These are phyloP conservation scores for Capillidium rhysosporum DNA, from an alignment of 371 early-diverging fungal species.

Conservation along the genomic window DNA sequence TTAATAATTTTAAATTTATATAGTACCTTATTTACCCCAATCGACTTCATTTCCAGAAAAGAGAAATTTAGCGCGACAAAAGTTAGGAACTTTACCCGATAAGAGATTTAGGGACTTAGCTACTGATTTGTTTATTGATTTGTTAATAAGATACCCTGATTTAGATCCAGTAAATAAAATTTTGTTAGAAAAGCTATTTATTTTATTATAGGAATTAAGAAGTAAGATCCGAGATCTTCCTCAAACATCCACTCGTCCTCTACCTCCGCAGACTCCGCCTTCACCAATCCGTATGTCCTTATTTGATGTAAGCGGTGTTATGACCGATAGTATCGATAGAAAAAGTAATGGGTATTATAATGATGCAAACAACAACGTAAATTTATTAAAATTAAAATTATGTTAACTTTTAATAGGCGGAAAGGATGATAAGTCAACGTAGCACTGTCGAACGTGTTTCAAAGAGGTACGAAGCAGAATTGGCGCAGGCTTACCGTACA, in stretches of 20 bases:
- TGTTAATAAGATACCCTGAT: slow-evolving; percentile 49
- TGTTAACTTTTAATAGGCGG: neutral
- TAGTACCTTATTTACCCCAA: slow-evolving; percentile 72
- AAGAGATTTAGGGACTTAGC: slow-evolving; percentile 78
- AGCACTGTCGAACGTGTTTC: neutral
- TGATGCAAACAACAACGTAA: neutral
- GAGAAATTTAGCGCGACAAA: slow-evolving; percentile 92
- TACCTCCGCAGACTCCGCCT: neutral
- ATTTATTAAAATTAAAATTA: too few relatives aligned
- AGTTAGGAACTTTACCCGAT: slow-evolving; percentile 73
- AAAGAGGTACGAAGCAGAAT: slow-evolving; percentile 1
- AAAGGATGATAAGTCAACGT: neutral
- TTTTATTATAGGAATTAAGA: neutral
- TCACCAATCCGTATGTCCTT: neutral
- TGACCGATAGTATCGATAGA: neutral
- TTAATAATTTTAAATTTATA: neutral
- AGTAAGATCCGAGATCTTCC: neutral
- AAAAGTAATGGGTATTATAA: neutral
- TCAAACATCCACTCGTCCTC: neutral
- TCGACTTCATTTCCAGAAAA: slow-evolving; percentile 78
- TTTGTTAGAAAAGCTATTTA: too few relatives aligned
- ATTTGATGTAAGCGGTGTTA: neutral
- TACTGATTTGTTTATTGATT: slow-evolving; percentile 73
- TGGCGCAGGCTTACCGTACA: neutral
- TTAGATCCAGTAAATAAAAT: slow-evolving; percentile 7